Base-by-base conservation (phyloP, 2,329 filamentous ascomycete genomes). In the Fusarium sororula region DNA sequence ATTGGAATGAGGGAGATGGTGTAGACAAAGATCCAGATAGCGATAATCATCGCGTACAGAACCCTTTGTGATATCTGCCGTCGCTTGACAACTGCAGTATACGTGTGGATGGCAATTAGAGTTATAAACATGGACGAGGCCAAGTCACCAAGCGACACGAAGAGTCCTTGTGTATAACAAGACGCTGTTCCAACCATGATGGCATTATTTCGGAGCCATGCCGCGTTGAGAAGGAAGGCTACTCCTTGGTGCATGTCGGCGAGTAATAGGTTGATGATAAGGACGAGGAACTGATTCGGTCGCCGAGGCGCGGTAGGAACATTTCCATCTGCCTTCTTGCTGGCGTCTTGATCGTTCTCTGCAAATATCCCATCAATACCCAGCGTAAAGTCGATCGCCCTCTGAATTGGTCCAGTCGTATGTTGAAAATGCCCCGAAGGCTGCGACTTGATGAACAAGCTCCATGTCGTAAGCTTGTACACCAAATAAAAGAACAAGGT, bases 251-350 rank as follows among this genome's bases (percentile, higher is more conserved):
- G 89, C 63, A 92, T 86, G 75, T 94, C 92, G 66, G 92, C 91
- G 28, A 92, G 81, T 10, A 94, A 83, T 1, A 94, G 86, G 78
- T 93, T 93, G 79, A 92, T 89, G 66, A 93, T 91, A 9, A 94
- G 84, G 1, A 93, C 84, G 35, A 93, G 85, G 76, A 93, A 92
- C 80, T 93, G 92, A 73, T 93, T 93, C 0, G 86, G 86, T 11
- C 84, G 82, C 26, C 83, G 81, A 18, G 77, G 75, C 18, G 48
- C 62, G 15, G 20, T n/a, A 18, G 42, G n/a, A 7, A 5, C 37
- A 18, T 53, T 32, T 6, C 37, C 38, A 2, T 45, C 26, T 12
- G 18, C 54, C 32, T 39, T 54, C 1, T 54, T 56, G 3, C 44
- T 65, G 4, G 38, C 30, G 2, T 44, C 67, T 26, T 41, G 51